Conservation (phyloP, 768 basidiomycete genomes). For the Austroboletus eburneus region DNA sequence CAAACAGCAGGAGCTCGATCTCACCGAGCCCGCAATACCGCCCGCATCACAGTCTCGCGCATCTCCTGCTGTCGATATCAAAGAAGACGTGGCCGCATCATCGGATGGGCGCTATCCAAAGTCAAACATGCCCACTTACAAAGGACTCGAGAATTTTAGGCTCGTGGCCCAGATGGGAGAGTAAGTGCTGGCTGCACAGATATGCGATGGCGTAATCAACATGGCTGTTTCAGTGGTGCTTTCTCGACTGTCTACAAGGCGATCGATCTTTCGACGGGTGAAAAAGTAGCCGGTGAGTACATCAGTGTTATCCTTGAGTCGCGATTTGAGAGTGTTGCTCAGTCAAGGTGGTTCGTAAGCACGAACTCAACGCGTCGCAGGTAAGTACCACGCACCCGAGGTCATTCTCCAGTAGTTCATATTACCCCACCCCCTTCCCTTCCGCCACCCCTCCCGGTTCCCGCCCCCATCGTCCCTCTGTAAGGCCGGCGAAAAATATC, state of each 20-base stretch:
- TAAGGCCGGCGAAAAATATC: constrained; percentile 88
- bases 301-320: background rate
- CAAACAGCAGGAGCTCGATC: constrained; percentile 38
- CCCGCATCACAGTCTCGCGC: constrained; percentile 34
- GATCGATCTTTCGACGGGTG: constrained; percentile 64
- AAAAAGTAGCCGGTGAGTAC: constrained; percentile 74
- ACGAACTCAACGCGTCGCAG: constrained; percentile 86
- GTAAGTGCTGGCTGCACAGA: constrained; percentile 44
- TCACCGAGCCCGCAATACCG: constrained; percentile 35
- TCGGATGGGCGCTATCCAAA: constrained; percentile 72
- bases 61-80: constrained; percentile 14
- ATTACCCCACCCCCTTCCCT: constrained; percentile 15
- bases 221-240: constrained; percentile 59
- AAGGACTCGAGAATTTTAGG: constrained; percentile 76
- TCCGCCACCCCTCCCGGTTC: constrained; percentile 22
- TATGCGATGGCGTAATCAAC: constrained; percentile 13
- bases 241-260: constrained; percentile 99
- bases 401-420: constrained; percentile 24
- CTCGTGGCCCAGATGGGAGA: constrained; percentile 90
- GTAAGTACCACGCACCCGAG: constrained; percentile 48
- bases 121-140: constrained; percentile 78
- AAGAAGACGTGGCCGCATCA: constrained; percentile 46
- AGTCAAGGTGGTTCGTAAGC: constrained; percentile 96
- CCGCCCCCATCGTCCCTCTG: constrained; percentile 26
- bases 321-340: constrained; percentile 13